Percentiles rank a stretch among this genome's conserved stretches.
These are phyloP conservation scores for Hepatocystis sp. DNA, from an alignment of 169 alveolate genomes.

Conservation along the genomic window DNA sequence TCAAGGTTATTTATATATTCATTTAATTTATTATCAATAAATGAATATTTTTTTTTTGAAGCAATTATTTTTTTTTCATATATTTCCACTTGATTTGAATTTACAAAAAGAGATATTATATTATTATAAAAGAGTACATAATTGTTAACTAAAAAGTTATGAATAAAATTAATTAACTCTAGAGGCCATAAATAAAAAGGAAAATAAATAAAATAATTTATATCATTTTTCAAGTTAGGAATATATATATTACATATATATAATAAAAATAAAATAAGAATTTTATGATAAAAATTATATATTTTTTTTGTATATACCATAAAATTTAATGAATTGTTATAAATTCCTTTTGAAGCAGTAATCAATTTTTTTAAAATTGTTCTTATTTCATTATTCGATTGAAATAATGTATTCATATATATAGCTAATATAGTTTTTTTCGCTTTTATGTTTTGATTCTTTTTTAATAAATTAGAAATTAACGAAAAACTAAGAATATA, in stretches of 20 bases:
- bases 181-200: constrained; percentile 71
- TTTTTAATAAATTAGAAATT: constrained; percentile 65
- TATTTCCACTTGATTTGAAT: constrained; percentile 10
- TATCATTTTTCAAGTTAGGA: constrained; percentile 68
- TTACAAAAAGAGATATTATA: constrained; percentile 33
- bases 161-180: constrained; percentile 68
- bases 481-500: constrained; percentile 59
- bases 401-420: constrained; percentile 53
- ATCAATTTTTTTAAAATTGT: constrained; percentile 64
- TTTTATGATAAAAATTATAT: constrained; percentile 55
- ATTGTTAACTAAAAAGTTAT: constrained; percentile 53
- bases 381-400: constrained; percentile 49
- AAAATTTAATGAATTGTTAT: constrained; percentile 45
- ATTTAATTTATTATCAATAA: constrained; percentile 22
- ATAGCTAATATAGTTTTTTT: constrained; percentile 60
- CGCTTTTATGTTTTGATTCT: constrained; percentile 54
- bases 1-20: constrained; percentile 16
- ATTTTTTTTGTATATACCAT: constrained; percentile 50
- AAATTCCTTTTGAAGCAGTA: constrained; percentile 71
- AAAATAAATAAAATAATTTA: constrained; percentile 40
- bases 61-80: constrained; percentile 38
- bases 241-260: constrained; percentile 62
- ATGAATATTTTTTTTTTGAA: constrained; percentile 26
- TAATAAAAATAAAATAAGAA: constrained; percentile 60
- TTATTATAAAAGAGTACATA: constrained; percentile 51